Base-by-base conservation (phyloP, 495 filamentous ascomycete species). In the Penicillium pulvis region DNA sequence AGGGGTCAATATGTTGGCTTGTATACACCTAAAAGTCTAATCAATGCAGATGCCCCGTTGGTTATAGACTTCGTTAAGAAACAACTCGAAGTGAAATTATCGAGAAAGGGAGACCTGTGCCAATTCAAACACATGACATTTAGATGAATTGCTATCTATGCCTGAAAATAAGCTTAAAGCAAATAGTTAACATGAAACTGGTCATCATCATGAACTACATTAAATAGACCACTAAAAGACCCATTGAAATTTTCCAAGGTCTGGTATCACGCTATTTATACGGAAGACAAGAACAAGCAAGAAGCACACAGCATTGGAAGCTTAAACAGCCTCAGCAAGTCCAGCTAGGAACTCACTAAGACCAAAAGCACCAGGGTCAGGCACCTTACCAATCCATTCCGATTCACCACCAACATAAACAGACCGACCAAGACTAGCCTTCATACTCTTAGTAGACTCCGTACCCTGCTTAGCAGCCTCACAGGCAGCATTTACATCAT, bases 401-500 rank as follows among this genome's bases (percentile, higher is more conserved):
- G 90, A 83, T 53, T 88, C 81, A n/a, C 92, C 88, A 41, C 92
- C 93, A 57, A 98, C 87, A 75, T 98, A 98, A 14, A 97, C 93
- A 7, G 89, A 87, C 58, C 94, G 80, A 6, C 94, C 94, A 28
- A 98, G 74, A 63, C 85, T 93, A 35, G 94, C 90, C 70, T 85
- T 85, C 94, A 98, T 97, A 16, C 87, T 89, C 76, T 89, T 95
- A 36, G 94, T 98, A 2, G 80, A 82, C 51, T 93, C 88, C 5
- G 93, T 90, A 0, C 86, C 94, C 57, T 85, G 75, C 59, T 83
- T 82, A 2, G 92, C 87, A 2, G 90, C 91, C 62, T 85, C 79
- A 3, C 90, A 90, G 2, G 94, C 92, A 65, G 81, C 73, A 56
- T 83, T 80, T 10, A 92, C 64, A 65, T 91, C 83, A 24, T 81